Evolutionary conservation across 2,329 filamentous ascomycete genomes (phyloP), one percentile per base, ranked within the genome.

Genomic region (Beauveria sp.): DNA sequence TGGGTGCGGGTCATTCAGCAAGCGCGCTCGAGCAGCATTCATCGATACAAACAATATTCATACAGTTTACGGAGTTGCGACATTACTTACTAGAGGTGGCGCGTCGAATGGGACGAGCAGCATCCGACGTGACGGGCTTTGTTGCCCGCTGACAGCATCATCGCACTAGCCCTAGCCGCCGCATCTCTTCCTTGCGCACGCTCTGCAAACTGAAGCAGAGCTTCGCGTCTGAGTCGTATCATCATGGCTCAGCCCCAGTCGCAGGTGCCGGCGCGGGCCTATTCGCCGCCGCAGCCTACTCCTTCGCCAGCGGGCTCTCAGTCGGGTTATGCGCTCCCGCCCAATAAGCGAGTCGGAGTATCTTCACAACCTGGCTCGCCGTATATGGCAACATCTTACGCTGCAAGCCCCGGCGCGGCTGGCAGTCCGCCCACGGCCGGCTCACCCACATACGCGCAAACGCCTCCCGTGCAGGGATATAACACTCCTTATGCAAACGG

Each of bases 301-400:
- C 81, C 86, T 26, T 87, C 88, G 26, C 86, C 88, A 50, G 82
- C 79, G 55, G 77, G 81, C 24, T 78, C 81, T 38, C 81, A 83
- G 65, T 76, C 80, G 18, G 76, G 74, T 58, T 88, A 75, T 68
- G 70, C 74, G 63, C 83, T 88, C 54, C 89, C 89, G 54, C 87
- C 90, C 18, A 84, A 83, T 63, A 93, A 95, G 77, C 84, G 89
- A 69, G 67, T 71, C 31, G 87, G 86, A 62, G 83, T 87, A 40
- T 76, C 80, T n/a, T 87, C 88, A 31, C 86, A 88, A 66, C 87
- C 88, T 62, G 80, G 77, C 56, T 89, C 86, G 40, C 84, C 85
- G 0, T 86, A 86, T 69, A 77, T 79, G 65, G 73, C 77, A 67
- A 79, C 83, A 65, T 75, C 80, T 67, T 83, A 79, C 66, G 73